Evolutionary conservation across 108 stramenopile species (phyloP).

Genomic region (Craspedostauros australis): DNA sequence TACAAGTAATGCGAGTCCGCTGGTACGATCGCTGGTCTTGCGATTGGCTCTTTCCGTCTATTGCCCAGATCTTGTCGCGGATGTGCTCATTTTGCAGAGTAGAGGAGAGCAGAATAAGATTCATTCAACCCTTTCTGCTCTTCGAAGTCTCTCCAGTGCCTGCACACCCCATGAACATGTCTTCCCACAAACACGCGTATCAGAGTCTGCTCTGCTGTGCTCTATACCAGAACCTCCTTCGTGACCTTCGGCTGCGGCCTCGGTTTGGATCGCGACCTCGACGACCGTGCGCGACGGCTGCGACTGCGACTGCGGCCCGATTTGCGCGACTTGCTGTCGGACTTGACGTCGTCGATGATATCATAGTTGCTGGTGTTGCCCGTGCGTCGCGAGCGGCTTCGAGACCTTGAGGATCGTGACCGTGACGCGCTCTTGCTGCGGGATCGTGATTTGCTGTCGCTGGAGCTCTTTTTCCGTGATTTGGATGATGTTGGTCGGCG

Average conservation of each 20-base stretch:
- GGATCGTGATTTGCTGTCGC: conserved; percentile 27
- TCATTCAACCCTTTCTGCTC: too few species aligned
- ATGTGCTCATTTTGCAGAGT: too few species aligned
- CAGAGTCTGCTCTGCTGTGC: too few species aligned
- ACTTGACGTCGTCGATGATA: conserved; percentile 58
- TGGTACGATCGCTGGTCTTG: too few species aligned
- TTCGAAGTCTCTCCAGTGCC: too few species aligned
- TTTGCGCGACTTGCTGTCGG: conserved; percentile 22
- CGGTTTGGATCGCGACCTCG: conserved; percentile 39
- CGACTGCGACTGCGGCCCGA: conserved; percentile 45
- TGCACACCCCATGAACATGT: too few species aligned
- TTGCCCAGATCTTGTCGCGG: too few species aligned
- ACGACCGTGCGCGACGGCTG: conserved; percentile 28
- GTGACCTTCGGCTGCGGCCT: too few species aligned
- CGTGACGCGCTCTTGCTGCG: conserved; percentile 3
- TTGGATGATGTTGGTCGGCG: conserved; percentile 32
- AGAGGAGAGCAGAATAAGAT: too few species aligned
- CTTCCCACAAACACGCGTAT: too few species aligned
- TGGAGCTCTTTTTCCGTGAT: conserved; percentile 40
- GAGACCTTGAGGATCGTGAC: conserved; percentile 4
- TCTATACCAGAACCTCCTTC: conserved; percentile 17
- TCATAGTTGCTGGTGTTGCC: conserved; percentile 42
- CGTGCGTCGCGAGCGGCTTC: conserved; percentile 18
- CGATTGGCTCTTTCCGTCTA: too few species aligned
- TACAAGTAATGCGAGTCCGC: too few species aligned